Conservation (phyloP, 257 asterid species). For the Linaria vulgaris region DNA sequence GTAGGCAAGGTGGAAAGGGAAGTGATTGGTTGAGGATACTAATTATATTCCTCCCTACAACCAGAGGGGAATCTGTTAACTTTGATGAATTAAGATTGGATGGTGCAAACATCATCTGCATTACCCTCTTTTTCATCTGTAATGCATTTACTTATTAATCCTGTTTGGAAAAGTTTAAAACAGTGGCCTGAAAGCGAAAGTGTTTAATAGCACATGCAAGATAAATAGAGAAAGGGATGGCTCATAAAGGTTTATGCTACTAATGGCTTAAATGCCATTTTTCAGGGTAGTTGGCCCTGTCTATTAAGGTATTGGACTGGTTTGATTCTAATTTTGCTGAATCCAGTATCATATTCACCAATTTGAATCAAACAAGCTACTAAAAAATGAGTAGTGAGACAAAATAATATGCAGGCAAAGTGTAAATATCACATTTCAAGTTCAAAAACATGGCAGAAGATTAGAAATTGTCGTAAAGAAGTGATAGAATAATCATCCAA, state of each 20-base stretch:
- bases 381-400: background rate
- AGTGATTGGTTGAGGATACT: too few relatives aligned
- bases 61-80: background rate
- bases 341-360: background rate
- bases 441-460: too few relatives aligned
- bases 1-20: too few relatives aligned
- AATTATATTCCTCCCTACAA: too few relatives aligned
- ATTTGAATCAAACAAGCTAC: background rate
- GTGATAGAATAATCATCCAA: too few relatives aligned
- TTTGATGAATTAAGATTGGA: background rate
- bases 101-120: background rate
- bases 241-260: slow-evolving; percentile 19
- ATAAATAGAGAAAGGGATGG: slow-evolving; percentile 37
- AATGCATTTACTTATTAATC: too few relatives aligned
- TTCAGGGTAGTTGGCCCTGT: slow-evolving; percentile 10
- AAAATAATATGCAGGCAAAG: slow-evolving; percentile 2
- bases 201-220: slow-evolving; percentile 42
- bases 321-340: background rate
- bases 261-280: slow-evolving; percentile 3
- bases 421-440: background rate
- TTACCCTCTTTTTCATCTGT: too few relatives aligned
- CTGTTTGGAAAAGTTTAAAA: background rate
- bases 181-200: slow-evolving; percentile 35
- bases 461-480: too few relatives aligned
- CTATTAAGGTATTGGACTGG: background rate